A percentile compares a stretch with the other conserved stretches of the same genome.
Evolutionary conservation across 129 eudicot genomes (phyloP).

Genomic region (Flaveria bidentis): DNA sequence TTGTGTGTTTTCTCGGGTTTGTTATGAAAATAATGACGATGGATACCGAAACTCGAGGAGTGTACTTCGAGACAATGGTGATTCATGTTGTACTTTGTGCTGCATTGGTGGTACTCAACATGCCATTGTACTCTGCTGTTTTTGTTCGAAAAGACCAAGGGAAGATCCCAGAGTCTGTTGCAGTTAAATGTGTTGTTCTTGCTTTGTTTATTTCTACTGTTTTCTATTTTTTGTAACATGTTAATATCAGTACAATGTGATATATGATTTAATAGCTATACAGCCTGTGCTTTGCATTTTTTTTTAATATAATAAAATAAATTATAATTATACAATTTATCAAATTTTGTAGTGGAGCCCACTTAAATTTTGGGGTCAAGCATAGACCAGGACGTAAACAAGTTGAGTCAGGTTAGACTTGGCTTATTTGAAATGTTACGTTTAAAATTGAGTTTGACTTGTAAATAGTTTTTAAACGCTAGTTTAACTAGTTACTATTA

Average conservation of each 20-base stretch:
- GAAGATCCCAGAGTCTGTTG: constrained; percentile 51
- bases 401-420: no score
- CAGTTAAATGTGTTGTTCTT: constrained; percentile 40
- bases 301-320: neutral
- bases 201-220: constrained; percentile 58
- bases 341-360: no score
- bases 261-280: neutral
- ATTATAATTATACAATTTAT: neutral
- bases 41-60: constrained; percentile 9
- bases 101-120: constrained; percentile 48
- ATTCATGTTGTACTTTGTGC: constrained; percentile 63
- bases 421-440: no score
- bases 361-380: no score
- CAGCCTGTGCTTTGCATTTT: neutral
- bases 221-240: constrained; percentile 35
- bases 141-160: constrained; percentile 74
- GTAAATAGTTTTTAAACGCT: no score
- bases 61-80: constrained; percentile 33
- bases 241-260: neutral
- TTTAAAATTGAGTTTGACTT: no score
- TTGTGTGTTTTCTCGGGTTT: constrained; percentile 50
- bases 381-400: no score
- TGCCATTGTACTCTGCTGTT: constrained; percentile 61
- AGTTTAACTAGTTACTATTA: no score
- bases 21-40: constrained; percentile 8